Conservation (phyloP, 2,329 filamentous ascomycete genomes). For the Fusarium luffae region DNA sequence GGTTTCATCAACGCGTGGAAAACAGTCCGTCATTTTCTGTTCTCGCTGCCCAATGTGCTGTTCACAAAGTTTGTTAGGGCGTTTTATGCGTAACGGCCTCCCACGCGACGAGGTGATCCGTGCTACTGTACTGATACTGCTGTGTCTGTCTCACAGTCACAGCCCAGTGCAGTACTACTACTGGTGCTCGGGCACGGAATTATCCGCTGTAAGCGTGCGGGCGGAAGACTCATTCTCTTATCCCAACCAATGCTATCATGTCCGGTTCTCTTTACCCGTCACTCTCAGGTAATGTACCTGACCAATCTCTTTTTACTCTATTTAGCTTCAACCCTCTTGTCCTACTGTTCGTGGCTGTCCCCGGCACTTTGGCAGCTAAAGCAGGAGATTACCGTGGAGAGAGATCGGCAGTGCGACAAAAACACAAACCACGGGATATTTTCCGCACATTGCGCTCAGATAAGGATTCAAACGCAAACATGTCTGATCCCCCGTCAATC, state of each 20-base stretch:
- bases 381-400: slow-evolving; percentile 36
- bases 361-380: neutral
- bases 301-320: neutral
- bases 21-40: neutral
- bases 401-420: slow-evolving; percentile 27
- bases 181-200: neutral
- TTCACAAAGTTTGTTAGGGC: neutral
- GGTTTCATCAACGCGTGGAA: slow-evolving; percentile 1
- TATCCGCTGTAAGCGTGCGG: neutral
- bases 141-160: neutral
- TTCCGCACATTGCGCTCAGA: slow-evolving; percentile 1
- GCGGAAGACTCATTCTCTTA: too few relatives aligned
- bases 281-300: neutral
- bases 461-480: neutral
- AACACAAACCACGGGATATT: neutral
- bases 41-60: neutral
- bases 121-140: neutral
- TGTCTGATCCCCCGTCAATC: neutral
- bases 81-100: neutral
- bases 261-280: neutral
- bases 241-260: too few relatives aligned
- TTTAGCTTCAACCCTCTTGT: neutral
- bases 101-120: neutral
- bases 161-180: too few relatives aligned
- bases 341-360: neutral